Evolutionary conservation across 2,329 filamentous ascomycete genomes (phyloP).

Genomic region (Ophiocordyceps sinensis): DNA sequence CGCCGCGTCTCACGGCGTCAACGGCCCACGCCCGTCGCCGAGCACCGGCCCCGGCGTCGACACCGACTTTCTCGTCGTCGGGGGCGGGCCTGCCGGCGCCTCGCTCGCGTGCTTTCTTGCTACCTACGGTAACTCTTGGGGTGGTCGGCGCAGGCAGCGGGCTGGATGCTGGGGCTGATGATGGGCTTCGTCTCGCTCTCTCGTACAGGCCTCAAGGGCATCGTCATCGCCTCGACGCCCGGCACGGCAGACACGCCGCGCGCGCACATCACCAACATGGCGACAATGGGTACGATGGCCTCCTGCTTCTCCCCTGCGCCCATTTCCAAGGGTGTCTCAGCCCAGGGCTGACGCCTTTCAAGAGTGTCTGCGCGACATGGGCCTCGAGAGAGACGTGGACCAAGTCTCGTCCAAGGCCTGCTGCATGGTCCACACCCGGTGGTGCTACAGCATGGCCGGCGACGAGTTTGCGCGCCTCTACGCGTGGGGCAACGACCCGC

Average conservation of each 20-base stretch:
- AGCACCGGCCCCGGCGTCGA: conserved; percentile 5
- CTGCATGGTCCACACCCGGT: conserved; percentile 35
- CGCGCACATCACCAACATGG: conserved; percentile 47
- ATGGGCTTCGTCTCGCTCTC: neutral
- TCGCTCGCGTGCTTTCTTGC: conserved; percentile 38
- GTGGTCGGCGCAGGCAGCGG: no score
- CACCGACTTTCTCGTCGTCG: conserved; percentile 33
- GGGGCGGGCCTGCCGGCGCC: conserved; percentile 39
- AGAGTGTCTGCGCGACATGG: conserved; percentile 39
- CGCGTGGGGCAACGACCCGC: conserved; percentile 35
- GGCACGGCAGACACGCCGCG: conserved; percentile 41
- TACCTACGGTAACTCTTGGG: conserved; percentile 23
- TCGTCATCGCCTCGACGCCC: conserved; percentile 34
- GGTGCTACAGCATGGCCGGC: conserved; percentile 36
- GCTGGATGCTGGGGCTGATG: neutral
- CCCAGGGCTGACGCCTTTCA: neutral
- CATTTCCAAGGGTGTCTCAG: neutral
- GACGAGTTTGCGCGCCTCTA: conserved; percentile 34
- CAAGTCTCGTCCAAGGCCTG: conserved; percentile 20
- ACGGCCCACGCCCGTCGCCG: neutral
- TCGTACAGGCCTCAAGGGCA: conserved; percentile 29
- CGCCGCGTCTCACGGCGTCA: neutral
- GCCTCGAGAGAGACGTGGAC: conserved; percentile 26
- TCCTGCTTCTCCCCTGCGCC: no score
- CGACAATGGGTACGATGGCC: conserved; percentile 25